Percentiles rank a stretch among this genome's conserved stretches.
Evolutionary conservation across 2,329 filamentous ascomycete genomes (phyloP).

Genomic region (Paramyrothecium sp.): DNA sequence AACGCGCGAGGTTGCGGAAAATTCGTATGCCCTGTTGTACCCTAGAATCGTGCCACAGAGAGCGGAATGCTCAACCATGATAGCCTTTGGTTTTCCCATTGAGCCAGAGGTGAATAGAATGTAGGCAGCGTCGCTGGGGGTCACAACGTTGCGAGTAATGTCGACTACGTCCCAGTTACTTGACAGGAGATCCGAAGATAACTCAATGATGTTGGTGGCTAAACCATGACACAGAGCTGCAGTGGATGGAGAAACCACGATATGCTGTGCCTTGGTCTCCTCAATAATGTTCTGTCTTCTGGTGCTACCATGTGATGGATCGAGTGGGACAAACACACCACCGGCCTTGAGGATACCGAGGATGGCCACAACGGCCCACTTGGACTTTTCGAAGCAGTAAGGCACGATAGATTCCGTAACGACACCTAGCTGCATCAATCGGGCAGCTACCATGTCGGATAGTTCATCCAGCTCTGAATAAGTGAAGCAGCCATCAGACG

Average conservation of each 20-base stretch:
- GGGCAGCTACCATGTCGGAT: background rate
- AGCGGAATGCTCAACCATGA: conserved; percentile 15
- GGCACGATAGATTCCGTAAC: background rate
- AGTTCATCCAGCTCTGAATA: background rate
- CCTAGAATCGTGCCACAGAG: conserved; percentile 1
- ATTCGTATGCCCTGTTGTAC: conserved; percentile 6
- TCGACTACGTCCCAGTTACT: background rate
- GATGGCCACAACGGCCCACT: background rate
- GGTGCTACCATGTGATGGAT: background rate
- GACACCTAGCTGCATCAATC: background rate
- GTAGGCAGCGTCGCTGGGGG: conserved; percentile 13
- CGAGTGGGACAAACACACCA: background rate
- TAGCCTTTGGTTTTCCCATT: conserved; percentile 20
- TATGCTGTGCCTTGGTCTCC: background rate
- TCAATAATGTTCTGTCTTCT: background rate
- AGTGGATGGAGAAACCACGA: background rate
- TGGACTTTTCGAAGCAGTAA: conserved; percentile 1
- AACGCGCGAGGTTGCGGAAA: conserved; percentile 4
- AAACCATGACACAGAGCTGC: background rate
- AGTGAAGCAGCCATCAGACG: background rate
- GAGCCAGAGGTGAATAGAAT: conserved; percentile 21
- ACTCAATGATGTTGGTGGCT: background rate
- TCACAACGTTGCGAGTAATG: background rate
- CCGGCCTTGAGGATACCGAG: background rate
- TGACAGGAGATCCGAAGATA: background rate